Base-by-base conservation (phyloP, 495 filamentous ascomycete genomes). In the Paragyromitra xinjiangensis region DNA sequence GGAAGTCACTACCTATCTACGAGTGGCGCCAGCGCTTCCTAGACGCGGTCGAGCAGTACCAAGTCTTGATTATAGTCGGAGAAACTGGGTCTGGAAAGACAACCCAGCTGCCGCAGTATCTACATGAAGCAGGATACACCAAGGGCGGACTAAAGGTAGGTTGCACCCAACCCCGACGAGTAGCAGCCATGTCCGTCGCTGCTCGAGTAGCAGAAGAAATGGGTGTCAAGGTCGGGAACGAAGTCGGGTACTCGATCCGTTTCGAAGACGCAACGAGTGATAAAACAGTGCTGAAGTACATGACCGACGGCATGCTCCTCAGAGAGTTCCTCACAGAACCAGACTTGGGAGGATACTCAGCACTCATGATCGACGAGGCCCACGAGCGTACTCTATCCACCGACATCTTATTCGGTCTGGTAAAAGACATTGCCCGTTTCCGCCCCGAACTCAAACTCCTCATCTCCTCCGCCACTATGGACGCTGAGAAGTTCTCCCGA, bases 281-380 rank as follows among this genome's bases (percentile, higher is more conserved):
- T 76, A 97, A 97, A 85, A 98, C 95, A 0, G 87, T 94, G 51
- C 84, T 99, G 34, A 97, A 98, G 83, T 99, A 97, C 83, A 97
- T 97, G 94, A 99, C 95, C 2, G 95, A 99, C 82, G 95, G 95
- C 74, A 98, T 98, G 94, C 87, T 98, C 55, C 86, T 98, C 22
- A 88, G 94, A 81, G 95, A 98, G 81, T 91, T 98, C 76, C 88
- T 98, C 78, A 94, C 93, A 0, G 94, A 97, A 82, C 95, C 96
- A 0, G 91, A 93, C 69, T 84, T 98, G 11, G 87, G 90, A 11
- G 89, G 88, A n/a, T 98, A 98, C 81, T 91, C 93, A 0, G 92
- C 91, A 2, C 81, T 99, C 75, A 97, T 99, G 92, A 95, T 99
- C 75, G 95, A 99, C 81, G 95, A 99, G 83, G 95, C 96, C 19